Evolutionary conservation across 306 rosid genomes (phyloP).

Genomic region (Dalbergia cultrata): DNA sequence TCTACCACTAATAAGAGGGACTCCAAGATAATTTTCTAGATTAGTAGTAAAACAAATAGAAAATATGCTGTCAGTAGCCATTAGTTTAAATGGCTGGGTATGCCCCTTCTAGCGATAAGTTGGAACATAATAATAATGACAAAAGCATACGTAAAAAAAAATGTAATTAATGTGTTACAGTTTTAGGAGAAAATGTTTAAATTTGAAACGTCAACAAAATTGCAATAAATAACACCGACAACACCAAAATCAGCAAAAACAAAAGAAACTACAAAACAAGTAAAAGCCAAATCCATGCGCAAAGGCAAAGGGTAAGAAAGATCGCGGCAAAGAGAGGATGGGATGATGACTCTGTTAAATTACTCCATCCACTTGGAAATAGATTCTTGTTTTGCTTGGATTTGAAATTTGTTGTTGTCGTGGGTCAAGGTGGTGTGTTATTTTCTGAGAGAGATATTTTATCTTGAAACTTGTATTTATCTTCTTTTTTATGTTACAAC

Average conservation of each 20-base stretch:
- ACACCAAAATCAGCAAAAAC: not conserved
- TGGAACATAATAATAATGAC: not conserved
- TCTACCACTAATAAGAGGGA: too few relatives aligned
- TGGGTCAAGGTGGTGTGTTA: not conserved
- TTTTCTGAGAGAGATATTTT: not conserved
- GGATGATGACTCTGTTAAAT: conserved; percentile 5
- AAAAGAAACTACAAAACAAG: conserved; percentile 1
- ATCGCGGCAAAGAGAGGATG: not conserved
- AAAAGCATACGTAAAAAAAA: not conserved
- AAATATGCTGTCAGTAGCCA: too few relatives aligned
- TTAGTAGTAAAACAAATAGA: too few relatives aligned
- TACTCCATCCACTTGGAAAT: not conserved
- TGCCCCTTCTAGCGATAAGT: not conserved
- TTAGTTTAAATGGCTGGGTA: not conserved
- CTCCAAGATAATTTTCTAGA: too few relatives aligned
- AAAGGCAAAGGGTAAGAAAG: not conserved
- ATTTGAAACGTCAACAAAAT: not conserved
- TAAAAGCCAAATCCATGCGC: not conserved
- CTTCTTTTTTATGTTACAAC: not conserved
- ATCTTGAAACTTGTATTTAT: not conserved
- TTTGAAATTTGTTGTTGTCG: conserved; percentile 16
- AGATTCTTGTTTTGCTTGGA: not conserved
- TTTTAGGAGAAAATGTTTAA: not conserved
- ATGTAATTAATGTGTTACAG: not conserved
- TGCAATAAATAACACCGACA: not conserved